Evolutionary conservation across 2,329 filamentous ascomycete genomes (phyloP), one percentile per base, ranked within the genome.

Genomic region (Fusarium compactum): DNA sequence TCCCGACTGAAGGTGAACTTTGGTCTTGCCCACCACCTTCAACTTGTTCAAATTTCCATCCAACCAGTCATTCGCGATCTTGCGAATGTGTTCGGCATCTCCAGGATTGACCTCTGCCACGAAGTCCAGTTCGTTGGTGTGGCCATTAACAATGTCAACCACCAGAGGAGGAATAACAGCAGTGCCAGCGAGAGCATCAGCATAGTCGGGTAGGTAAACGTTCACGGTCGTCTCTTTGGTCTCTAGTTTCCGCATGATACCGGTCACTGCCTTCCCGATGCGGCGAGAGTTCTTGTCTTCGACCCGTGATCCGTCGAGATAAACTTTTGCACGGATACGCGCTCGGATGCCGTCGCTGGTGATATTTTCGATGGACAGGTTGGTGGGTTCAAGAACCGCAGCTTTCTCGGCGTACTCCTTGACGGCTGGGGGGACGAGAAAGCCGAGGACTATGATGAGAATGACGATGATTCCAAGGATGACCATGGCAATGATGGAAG

Each of bases 381-480:
- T 92, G 8, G 91, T 94, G 3, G 96, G 93, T 76, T 95, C 89
- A 71, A 99, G 88, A 20, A 95, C 89, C 25, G 91, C 86, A 5
- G 95, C 93, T 79, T 95, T 86, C 80, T 95, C 91, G 51, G 92
- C 93, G 80, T 99, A 99, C 77, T 93, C 88, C 80, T 97, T 90
- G 14, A 97, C 89, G 10, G 91, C 89, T 18, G 91, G 90, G 3
- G 95, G 95, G 0, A 92, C 88, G 57, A 97, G 87, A 81, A 97
- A 97, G 18, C 90, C 93, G 59, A 95, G 83, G 18, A 92, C 81
- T 62, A 98, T 90, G 72, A 97, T 93, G 29, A 85, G 78, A 24
- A 95, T 74, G 8, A 91, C 84, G 9, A 90, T 75, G 3, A 88
- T 71, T 51, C 87, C 91, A 11, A 98, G 82, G 4, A 91, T 61